These are phyloP conservation scores for Tricholoma terreum DNA, from an alignment of 768 basidiomycete species.

Conservation along the genomic window DNA sequence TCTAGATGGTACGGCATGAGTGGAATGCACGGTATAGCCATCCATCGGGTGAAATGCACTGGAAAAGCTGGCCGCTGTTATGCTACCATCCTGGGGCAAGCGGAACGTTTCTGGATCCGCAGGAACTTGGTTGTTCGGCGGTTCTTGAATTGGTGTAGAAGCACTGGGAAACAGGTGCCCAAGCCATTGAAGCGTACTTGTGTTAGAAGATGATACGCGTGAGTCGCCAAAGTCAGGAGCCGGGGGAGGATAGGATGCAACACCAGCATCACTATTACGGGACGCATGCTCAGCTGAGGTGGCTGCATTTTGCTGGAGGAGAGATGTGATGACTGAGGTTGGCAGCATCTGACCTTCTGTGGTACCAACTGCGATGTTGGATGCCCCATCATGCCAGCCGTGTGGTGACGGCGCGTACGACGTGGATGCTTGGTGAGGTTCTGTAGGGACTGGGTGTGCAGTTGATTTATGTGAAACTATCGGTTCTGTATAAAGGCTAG, in stretches of 20 bases:
- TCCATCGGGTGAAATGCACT: neutral
- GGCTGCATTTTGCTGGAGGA: slow-evolving; percentile 45
- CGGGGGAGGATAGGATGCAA: slow-evolving; percentile 51
- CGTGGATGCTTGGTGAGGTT: slow-evolving; percentile 10
- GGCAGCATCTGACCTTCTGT: slow-evolving; percentile 55
- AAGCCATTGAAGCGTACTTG: slow-evolving; percentile 13
- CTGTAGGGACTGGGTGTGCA: neutral
- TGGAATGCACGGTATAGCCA: neutral
- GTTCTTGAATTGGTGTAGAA: slow-evolving; percentile 30
- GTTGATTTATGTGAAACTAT: neutral
- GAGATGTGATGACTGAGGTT: slow-evolving; percentile 58
- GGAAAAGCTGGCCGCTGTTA: neutral
- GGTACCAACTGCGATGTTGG: slow-evolving; percentile 54
- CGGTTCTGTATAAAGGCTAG: neutral
- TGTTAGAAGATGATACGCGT: slow-evolving; percentile 6
- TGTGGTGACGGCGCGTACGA: slow-evolving; percentile 35
- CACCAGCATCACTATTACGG: slow-evolving; percentile 37
- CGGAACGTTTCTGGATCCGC: slow-evolving; percentile 40
- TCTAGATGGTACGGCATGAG: neutral
- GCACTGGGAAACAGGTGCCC: slow-evolving; percentile 33
- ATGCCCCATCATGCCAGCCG: slow-evolving; percentile 63
- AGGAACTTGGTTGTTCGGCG: slow-evolving; percentile 19
- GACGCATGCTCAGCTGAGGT: slow-evolving; percentile 28
- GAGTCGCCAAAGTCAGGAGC: slow-evolving; percentile 17
- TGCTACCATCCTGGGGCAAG: slow-evolving; percentile 21